Evolutionary conservation across 164 flowering plant genomes (phyloP), one percentile per base, ranked within the genome.

Genomic region (Houttuynia cordata): DNA sequence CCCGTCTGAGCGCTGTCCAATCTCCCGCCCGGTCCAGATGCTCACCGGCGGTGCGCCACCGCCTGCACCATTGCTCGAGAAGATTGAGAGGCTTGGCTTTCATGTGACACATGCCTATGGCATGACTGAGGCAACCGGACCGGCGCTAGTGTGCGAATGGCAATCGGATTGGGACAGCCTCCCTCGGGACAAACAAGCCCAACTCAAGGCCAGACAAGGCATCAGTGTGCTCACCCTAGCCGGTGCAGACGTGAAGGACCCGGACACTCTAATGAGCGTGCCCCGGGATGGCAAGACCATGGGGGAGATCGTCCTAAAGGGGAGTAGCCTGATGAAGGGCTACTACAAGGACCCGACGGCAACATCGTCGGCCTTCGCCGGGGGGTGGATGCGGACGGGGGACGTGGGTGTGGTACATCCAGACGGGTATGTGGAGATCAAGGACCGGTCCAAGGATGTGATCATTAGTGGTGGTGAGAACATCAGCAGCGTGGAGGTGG

Each of bases 11-110:
- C 78, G 69, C 20, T 59, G 53, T 8, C 42, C 25, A 8, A 15
- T 79, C 3, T 19, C 45, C 8, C n/a, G 55, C 21, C 55, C 55
- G 0, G 89, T 88, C 2, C 58, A 88, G 25, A 55, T 92, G 0
- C 79, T 92, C 40, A 83, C 91, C 7, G 98, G 95, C 0, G 98
- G 98, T 2, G 85, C 98, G 4, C 95, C 96, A 0, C 98, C 98
- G 0, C 91, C 96, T 0, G 79, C 91, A 0, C 14, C 88, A 0
- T 71, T 85, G 19, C 68, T 91, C 0, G 73, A 74, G 67, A 70
- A 78, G 60, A 75, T 88, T n/a, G 95, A 87, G 61, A 1, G 41
- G 4, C 72, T 87, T 0, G 98, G n/a, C n/a, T n/a, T n/a, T n/a
- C n/a, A n/a, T n/a, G n/a, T n/a, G n/a, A n/a, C n/a, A n/a, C n/a